Percentiles rank a stretch among this genome's conserved stretches.
Conservation (phyloP, 2,329 filamentous ascomycete genomes). For the Grosmannia serpens region DNA sequence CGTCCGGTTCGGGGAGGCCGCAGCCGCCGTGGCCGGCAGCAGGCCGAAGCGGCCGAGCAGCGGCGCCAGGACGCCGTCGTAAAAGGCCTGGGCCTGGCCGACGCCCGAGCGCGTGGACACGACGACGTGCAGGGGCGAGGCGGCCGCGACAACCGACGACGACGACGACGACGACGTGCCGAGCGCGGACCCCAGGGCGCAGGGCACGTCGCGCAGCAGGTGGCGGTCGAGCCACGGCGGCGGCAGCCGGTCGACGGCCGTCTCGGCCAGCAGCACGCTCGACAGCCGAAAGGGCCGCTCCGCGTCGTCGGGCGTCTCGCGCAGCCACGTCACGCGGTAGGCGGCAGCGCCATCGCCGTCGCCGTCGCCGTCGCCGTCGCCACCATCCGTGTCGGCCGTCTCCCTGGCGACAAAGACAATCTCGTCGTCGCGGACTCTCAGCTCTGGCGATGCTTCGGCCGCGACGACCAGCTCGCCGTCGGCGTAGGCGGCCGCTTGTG, state of each 20-base stretch:
- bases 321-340: background rate
- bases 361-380: too few relatives aligned
- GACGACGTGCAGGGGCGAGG: conserved; percentile 43
- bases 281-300: conserved; percentile 11
- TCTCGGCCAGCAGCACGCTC: conserved; percentile 13
- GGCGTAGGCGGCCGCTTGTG: background rate
- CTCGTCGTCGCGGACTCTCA: conserved; percentile 10
- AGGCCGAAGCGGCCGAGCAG: conserved; percentile 37
- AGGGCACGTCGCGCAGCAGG: conserved; percentile 26
- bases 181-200: conserved; percentile 8
- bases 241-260: conserved; percentile 18
- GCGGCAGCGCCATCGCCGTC: background rate
- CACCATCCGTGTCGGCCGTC: too few relatives aligned
- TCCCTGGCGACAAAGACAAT: conserved; percentile 15
- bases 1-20: background rate
- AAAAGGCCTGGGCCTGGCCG: conserved; percentile 44
- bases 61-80: conserved; percentile 41
- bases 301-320: background rate
- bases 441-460: background rate
- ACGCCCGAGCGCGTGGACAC: conserved; percentile 58
- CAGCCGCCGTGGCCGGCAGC: conserved; percentile 6
- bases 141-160: too few relatives aligned
- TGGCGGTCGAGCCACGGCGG: conserved; percentile 22
- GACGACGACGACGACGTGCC: too few relatives aligned
- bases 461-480: conserved; percentile 9